Percentiles rank a stretch among this genome's conserved stretches.
phyloP scores from a whole-genome alignment of 768 basidiomycete species.

The Boletales sp. region DNA sequence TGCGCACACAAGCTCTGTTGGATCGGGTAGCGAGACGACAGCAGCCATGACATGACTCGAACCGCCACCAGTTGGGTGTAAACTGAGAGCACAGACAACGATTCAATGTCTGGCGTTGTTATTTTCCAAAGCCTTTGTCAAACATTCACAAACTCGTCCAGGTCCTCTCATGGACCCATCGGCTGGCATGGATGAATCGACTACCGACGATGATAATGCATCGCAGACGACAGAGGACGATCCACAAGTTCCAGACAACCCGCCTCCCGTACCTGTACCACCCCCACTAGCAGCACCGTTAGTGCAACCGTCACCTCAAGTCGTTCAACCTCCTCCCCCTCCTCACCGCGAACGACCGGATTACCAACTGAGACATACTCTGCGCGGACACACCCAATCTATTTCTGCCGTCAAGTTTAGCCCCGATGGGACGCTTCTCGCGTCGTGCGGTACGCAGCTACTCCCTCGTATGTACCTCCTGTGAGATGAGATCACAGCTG shows the following conservation, averaged over 20 bases:
- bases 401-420: constrained; percentile 92
- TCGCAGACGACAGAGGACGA: constrained; percentile 88
- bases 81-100: no score
- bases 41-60: constrained; percentile 13
- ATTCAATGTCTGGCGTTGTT: constrained; percentile 21
- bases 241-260: constrained; percentile 66
- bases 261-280: constrained; percentile 38
- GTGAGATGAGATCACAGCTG: constrained; percentile 42
- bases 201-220: constrained; percentile 58
- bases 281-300: constrained; percentile 26
- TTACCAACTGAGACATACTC: constrained; percentile 63
- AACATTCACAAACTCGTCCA: constrained; percentile 22
- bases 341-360: constrained; percentile 46
- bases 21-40: neutral
- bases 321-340: constrained; percentile 39
- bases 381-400: constrained; percentile 76
- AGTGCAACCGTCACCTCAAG: constrained; percentile 25
- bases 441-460: constrained; percentile 73
- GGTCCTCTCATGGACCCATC: constrained; percentile 16
- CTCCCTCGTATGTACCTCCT: neutral
- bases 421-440: constrained; percentile 78
- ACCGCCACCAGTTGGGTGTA: no score
- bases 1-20: neutral
- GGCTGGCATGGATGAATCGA: constrained; percentile 39
- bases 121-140: constrained; percentile 19